Conservation (phyloP, 352 stramenopile genomes). For the Peronospora belbahrii region DNA sequence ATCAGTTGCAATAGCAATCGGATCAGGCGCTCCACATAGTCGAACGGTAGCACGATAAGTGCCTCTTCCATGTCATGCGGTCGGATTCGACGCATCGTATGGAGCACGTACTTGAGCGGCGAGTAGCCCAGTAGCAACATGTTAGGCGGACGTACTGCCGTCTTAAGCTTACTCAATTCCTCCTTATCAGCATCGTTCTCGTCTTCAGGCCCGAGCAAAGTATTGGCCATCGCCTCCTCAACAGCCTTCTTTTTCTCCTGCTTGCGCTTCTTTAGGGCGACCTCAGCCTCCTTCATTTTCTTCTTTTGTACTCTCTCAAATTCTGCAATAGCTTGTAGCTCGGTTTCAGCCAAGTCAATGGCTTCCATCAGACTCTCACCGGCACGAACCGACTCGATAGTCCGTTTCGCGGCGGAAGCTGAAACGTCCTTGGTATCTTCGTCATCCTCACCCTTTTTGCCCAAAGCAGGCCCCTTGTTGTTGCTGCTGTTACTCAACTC, state of each 20-base stretch:
- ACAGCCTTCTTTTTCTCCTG: conserved; percentile 25
- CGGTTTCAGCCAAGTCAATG: conserved; percentile 88
- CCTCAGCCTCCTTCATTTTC: conserved; percentile 40
- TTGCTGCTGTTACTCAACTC: conserved; percentile 80
- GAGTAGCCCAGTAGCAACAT: conserved; percentile 92
- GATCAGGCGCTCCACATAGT: conserved; percentile 91
- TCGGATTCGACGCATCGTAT: conserved; percentile 89
- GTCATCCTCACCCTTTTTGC: conserved; percentile 38
- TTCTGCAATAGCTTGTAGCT: conserved; percentile 82
- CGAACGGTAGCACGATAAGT: conserved; percentile 95
- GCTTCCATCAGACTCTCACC: conserved; percentile 92
- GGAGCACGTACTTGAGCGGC: conserved; percentile 91
- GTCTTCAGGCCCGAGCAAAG: conserved; percentile 17
- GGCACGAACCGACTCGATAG: conserved; percentile 86
- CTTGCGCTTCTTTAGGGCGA: conserved; percentile 57
- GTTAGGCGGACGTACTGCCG: conserved; percentile 68
- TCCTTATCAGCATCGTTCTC: conserved; percentile 21
- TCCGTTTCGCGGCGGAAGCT: conserved; percentile 88
- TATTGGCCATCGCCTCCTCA: conserved; percentile 41
- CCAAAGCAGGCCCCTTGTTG: conserved; percentile 49
- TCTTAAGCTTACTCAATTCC: conserved; percentile 37
- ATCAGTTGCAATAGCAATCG: conserved; percentile 89
- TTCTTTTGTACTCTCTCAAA: conserved; percentile 61
- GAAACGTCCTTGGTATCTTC: conserved; percentile 46
- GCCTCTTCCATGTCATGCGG: conserved; percentile 95